These are phyloP conservation scores for Russula foetens DNA, from an alignment of 768 basidiomycete genomes.

Conservation along the genomic window DNA sequence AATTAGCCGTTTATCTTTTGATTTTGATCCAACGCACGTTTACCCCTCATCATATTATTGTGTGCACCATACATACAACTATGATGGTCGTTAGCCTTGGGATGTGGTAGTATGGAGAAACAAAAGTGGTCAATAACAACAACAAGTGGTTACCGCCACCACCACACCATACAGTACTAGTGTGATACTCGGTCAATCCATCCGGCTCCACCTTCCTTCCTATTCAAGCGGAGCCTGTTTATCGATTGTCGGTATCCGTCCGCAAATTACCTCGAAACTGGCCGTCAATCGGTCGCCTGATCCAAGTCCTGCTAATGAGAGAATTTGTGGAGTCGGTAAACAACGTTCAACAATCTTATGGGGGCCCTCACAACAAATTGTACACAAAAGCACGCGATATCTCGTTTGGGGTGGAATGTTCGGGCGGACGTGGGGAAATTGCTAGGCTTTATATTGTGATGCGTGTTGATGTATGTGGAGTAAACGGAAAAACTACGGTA, in stretches of 20 bases:
- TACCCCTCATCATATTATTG: too few relatives aligned
- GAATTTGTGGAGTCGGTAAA: not conserved
- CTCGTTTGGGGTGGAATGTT: not conserved
- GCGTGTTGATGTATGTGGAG: not conserved
- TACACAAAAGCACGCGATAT: constrained; percentile 7
- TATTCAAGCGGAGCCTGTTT: not conserved
- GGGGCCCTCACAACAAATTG: not conserved
- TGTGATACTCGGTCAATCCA: not conserved
- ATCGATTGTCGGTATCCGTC: constrained; percentile 3
- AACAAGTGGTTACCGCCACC: not conserved
- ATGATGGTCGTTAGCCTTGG: not conserved
- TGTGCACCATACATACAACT: too few relatives aligned
- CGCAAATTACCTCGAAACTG: not conserved
- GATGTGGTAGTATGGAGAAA: not conserved
- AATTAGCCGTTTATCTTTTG: constrained; percentile 1
- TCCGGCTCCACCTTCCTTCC: not conserved
- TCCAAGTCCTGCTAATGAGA: not conserved
- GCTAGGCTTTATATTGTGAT: not conserved
- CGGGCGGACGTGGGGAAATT: not conserved
- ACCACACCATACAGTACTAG: not conserved
- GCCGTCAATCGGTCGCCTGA: constrained; percentile 1
- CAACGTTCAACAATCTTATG: not conserved
- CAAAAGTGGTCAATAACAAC: too few relatives aligned
- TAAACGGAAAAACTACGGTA: not conserved
- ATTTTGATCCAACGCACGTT: not conserved